phyloP scores from a whole-genome alignment of 1,284 basidiomycete genomes.

The Heterobasidion annosum region DNA sequence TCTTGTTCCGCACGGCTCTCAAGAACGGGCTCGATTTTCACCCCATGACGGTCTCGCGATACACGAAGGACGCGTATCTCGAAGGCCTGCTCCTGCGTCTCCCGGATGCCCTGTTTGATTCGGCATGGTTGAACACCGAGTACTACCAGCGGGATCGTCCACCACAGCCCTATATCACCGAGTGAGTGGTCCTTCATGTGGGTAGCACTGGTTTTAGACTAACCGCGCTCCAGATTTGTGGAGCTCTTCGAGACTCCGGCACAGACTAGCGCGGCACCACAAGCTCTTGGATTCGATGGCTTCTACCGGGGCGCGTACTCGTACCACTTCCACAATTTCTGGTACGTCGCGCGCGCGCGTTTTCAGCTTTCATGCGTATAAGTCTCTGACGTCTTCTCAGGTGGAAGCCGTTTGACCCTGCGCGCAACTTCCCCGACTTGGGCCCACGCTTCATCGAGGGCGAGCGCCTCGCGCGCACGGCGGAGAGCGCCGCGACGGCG shows the following conservation, averaged over 20 bases:
- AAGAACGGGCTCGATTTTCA: constrained; percentile 65
- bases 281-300: constrained; percentile 53
- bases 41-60: constrained; percentile 55
- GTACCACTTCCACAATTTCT: constrained; percentile 58
- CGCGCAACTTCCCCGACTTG: constrained; percentile 87
- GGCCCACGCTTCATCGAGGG: constrained; percentile 71
- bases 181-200: constrained; percentile 26
- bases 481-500: constrained; percentile 13
- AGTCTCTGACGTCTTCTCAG: constrained; percentile 27
- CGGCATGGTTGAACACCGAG: constrained; percentile 62
- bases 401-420: constrained; percentile 90
- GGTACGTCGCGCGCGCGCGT: constrained; percentile 18
- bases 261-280: constrained; percentile 40
- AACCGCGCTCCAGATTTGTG: constrained; percentile 32
- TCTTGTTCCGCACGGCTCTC: constrained; percentile 59
- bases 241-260: constrained; percentile 56
- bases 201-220: constrained; percentile 5
- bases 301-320: constrained; percentile 65
- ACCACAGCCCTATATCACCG: constrained; percentile 56
- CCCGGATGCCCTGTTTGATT: constrained; percentile 64
- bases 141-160: constrained; percentile 57
- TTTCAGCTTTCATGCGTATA: constrained; percentile 1
- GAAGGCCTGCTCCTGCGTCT: constrained; percentile 51
- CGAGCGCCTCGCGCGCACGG: constrained; percentile 49
- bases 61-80: constrained; percentile 52